A percentile compares a stretch with the other conserved stretches of the same genome.
Evolutionary conservation across 2,329 filamentous ascomycete species (phyloP).

Genomic region (Apiospora marii): DNA sequence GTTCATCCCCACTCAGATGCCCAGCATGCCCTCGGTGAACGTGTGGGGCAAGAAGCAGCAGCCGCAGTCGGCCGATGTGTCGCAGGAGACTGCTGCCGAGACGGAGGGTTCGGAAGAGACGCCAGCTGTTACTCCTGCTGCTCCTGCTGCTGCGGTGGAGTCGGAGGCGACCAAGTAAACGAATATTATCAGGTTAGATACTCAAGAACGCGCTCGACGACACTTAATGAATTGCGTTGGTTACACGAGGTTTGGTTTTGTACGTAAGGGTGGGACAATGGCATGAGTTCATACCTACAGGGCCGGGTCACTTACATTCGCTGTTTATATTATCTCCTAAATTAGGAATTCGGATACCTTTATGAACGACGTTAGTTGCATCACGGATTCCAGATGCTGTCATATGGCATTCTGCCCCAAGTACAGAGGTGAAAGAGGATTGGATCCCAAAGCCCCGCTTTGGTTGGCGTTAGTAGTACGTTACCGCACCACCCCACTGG

Average conservation of each 20-base stretch:
- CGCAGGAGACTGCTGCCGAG: slow-evolving; percentile 14
- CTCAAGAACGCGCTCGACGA: background rate
- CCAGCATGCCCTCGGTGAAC: slow-evolving; percentile 40
- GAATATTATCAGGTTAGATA: background rate
- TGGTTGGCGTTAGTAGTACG: background rate
- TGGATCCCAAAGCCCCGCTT: background rate
- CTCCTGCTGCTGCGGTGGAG: background rate
- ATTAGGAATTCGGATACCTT: background rate
- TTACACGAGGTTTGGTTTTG: background rate
- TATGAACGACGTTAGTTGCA: no score
- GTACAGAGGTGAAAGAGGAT: no score
- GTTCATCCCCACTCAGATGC: slow-evolving; percentile 44
- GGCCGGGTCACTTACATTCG: background rate
- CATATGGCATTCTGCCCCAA: no score
- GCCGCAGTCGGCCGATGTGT: slow-evolving; percentile 14
- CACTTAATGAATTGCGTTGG: background rate
- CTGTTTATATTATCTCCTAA: background rate
- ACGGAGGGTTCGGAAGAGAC: background rate
- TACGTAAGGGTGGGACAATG: no score
- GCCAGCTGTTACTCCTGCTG: background rate
- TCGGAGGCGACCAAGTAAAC: slow-evolving; percentile 2
- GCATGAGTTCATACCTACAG: background rate
- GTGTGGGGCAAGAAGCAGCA: slow-evolving; percentile 33
- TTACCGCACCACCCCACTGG: no score
- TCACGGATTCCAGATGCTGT: no score